Conservation (phyloP, 148 eudicot genomes). For the Rhododendron ferrugineum region DNA sequence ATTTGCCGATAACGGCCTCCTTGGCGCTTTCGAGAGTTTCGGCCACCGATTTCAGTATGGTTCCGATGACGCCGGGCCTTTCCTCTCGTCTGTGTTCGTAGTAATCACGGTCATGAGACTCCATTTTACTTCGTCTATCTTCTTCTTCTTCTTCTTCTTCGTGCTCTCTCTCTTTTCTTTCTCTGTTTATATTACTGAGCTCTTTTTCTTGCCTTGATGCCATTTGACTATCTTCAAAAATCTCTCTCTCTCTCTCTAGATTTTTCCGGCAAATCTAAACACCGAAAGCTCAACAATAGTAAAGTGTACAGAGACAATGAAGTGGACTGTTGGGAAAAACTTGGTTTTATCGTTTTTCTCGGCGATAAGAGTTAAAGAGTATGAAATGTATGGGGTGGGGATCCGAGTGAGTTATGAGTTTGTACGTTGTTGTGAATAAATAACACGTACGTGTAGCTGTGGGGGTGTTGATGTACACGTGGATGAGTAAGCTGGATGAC, state of each 20-base stretch:
- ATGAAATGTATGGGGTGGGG: neutral
- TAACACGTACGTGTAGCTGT: neutral
- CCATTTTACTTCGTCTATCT: neutral
- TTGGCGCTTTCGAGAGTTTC: slow-evolving; percentile 21
- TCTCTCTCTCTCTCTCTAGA: neutral
- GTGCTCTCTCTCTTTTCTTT: slow-evolving; percentile 7
- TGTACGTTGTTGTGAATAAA: neutral
- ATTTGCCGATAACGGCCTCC: slow-evolving; percentile 28
- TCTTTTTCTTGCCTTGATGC: slow-evolving; percentile 25
- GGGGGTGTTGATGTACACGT: neutral
- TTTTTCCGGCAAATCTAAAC: neutral
- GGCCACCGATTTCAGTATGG: slow-evolving; percentile 15
- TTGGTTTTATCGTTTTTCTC: neutral
- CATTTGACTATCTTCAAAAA: neutral
- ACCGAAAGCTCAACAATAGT: neutral
- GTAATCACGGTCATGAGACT: neutral
- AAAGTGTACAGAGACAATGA: neutral
- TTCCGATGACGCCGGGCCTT: slow-evolving; percentile 22
- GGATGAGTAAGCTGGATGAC: neutral
- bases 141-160: neutral
- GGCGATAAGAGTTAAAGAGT: too few species aligned
- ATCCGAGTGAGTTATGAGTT: neutral
- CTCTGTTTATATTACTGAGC: slow-evolving; percentile 19
- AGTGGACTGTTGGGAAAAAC: neutral
- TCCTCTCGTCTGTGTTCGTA: neutral